These are phyloP conservation scores for Hyaloscypha bicolor DNA, from an alignment of 495 filamentous ascomycete genomes.

Conservation along the genomic window DNA sequence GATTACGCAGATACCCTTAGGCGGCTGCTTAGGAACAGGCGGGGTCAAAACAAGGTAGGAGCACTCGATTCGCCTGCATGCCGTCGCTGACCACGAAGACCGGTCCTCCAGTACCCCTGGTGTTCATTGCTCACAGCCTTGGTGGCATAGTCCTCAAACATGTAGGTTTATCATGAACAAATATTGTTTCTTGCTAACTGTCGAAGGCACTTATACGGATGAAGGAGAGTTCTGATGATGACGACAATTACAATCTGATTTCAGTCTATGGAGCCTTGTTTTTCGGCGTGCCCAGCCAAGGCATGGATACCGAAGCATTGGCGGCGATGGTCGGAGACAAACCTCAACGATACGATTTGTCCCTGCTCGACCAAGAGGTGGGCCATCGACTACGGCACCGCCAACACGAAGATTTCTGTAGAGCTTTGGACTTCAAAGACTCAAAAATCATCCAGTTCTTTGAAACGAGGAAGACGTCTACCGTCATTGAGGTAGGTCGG, in stretches of 20 bases:
- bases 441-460: too few relatives aligned
- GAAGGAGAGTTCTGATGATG: conserved; percentile 15
- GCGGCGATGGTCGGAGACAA: conserved; percentile 31
- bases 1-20: too few relatives aligned
- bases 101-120: too few relatives aligned
- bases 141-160: too few relatives aligned
- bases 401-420: conserved; percentile 18
- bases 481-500: neutral
- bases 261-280: conserved; percentile 35
- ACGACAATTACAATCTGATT: conserved; percentile 19
- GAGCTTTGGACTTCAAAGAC: conserved; percentile 12
- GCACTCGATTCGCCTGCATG: too few relatives aligned
- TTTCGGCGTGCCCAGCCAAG: conserved; percentile 38
- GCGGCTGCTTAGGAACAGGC: too few relatives aligned
- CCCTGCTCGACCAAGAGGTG: conserved; percentile 15
- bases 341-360: conserved; percentile 25
- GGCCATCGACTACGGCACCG: conserved; percentile 16
- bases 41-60: too few relatives aligned
- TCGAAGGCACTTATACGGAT: conserved; percentile 28
- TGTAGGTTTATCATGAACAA: neutral
- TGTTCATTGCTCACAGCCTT: too few relatives aligned
- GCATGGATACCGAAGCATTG: conserved; percentile 32
- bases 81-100: too few relatives aligned
- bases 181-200: conserved; percentile 17
- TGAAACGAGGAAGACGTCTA: too few relatives aligned